A percentile compares a stretch with the other conserved stretches of the same genome.
These are phyloP conservation scores for Cryptococcus sp. DNA, from an alignment of 1,284 basidiomycete genomes.

Conservation along the genomic window DNA sequence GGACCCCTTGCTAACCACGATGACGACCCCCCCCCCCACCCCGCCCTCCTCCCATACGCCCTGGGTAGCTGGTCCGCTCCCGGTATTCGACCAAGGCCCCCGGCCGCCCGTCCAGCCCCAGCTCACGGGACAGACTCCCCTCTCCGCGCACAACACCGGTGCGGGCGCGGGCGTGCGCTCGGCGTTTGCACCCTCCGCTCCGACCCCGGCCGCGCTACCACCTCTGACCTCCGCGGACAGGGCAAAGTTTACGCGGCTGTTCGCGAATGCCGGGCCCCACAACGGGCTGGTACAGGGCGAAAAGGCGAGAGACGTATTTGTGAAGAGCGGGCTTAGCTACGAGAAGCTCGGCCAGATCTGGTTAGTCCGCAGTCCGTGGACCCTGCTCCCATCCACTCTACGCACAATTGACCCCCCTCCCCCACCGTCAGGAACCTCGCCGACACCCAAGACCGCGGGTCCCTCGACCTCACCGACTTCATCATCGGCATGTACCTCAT, in stretches of 20 bases:
- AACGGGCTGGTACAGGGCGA: conserved; percentile 79
- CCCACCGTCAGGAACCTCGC: conserved; percentile 84
- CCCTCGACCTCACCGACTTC: conserved; percentile 88
- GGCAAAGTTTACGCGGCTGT: conserved; percentile 75
- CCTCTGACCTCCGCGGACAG: conserved; percentile 73
- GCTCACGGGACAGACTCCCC: conserved; percentile 12
- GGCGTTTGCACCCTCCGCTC: too few relatives aligned
- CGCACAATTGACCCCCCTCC: not conserved
- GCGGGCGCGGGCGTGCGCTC: conserved; percentile 16
- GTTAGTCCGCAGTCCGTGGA: conserved; percentile 57
- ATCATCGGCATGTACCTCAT: conserved; percentile 93
- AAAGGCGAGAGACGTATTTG: conserved; percentile 86
- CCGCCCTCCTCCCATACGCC: too few relatives aligned
- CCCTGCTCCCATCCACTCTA: not conserved
- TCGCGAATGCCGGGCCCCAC: conserved; percentile 66
- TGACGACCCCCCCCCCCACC: too few relatives aligned
- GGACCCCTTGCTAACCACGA: not conserved
- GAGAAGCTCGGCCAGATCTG: conserved; percentile 93
- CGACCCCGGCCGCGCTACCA: conserved; percentile 53
- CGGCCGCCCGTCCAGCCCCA: conserved; percentile 46
- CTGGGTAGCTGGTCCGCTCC: conserved; percentile 71
- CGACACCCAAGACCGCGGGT: conserved; percentile 88
- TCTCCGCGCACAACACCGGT: conserved; percentile 51
- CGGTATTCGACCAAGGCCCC: conserved; percentile 70
- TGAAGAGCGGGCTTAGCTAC: conserved; percentile 85